Base-by-base conservation (phyloP, 163 green algal species). In the Picocystis sp. region DNA sequence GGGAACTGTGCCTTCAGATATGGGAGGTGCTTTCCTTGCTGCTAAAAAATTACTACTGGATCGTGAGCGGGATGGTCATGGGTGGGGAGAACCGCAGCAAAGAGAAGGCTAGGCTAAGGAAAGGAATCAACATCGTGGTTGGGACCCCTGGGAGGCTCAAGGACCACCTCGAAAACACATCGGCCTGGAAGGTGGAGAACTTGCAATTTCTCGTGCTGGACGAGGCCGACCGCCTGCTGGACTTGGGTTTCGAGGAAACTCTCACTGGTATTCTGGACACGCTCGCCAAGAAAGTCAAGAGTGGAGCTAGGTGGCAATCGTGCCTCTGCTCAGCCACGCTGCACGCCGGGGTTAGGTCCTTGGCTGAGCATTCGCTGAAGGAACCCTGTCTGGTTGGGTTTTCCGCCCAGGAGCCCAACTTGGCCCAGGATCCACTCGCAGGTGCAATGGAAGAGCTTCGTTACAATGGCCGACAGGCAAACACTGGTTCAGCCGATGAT, bases 181-280 rank as follows among this genome's bases (percentile, higher is more conserved):
- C 29, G 5, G 29, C 29, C 3, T 84, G 89, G 45, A 49, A 49
- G 11, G 63, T 61, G 22, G 61, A 76, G 15, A 48, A 67, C 17
- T 66, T 94, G 54, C 49, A 64, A 23, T 93, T 78, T 75, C 76
- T 96, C 22, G 78, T 98, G 12, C 62, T 96, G 35, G 89, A 98
- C 60, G 87, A 97, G 58, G 66, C 66, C 6, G 66, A 75, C 49
- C 72, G 86, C 1, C 70, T 96, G 51, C 70, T 98, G 54, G 86
- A 96, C 62, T 59, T 97, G 51, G 88, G 88, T 11, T 96, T 97
- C 45, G 71, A 92, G 59, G 58, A 81, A 62, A 83, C 87, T 56
- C 65, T 95, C 3, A 53, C 67, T 61, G 64, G 56, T 43, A 72
- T 76, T 46, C 23, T 70, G 3, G 21, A 50, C 2, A 45, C 58